Conservation (phyloP, 345 rosid species). For the Corymbia maculata region DNA sequence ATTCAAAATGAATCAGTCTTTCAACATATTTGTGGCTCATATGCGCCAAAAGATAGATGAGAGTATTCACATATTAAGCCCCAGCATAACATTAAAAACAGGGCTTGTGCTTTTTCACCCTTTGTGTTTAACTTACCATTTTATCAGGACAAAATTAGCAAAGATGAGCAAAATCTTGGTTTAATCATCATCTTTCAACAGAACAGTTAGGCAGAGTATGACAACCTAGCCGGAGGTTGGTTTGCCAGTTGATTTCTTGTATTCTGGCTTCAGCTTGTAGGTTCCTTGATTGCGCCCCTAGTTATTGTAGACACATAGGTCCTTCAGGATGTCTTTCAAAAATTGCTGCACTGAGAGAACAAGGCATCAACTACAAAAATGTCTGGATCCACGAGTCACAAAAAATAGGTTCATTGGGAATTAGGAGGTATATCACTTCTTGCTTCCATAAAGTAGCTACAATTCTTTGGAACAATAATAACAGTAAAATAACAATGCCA, state of each 20-base stretch:
- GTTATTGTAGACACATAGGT: constrained; percentile 83
- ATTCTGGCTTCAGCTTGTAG: constrained; percentile 87
- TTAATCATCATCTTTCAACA: neutral
- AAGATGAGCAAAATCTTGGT: neutral
- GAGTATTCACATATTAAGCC: neutral
- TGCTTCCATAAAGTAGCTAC: neutral
- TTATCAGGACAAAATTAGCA: neutral
- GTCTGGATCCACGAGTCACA: neutral
- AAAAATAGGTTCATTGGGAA: neutral
- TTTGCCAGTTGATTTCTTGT: constrained; percentile 47
- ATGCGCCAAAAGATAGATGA: neutral
- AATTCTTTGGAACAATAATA: neutral
- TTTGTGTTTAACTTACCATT: neutral
- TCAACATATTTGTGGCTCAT: neutral
- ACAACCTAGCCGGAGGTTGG: neutral
- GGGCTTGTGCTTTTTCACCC: neutral
- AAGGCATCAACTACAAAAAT: neutral
- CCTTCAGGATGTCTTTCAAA: constrained; percentile 71
- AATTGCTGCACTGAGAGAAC: constrained; percentile 49
- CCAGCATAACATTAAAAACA: neutral
- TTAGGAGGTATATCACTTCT: neutral
- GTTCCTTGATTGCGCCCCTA: constrained; percentile 85
- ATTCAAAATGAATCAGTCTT: neutral
- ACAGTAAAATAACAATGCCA: neutral
- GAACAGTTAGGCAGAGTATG: neutral